These are phyloP conservation scores for Moringa oleifera DNA, from an alignment of 345 rosid genomes.

Conservation along the genomic window DNA sequence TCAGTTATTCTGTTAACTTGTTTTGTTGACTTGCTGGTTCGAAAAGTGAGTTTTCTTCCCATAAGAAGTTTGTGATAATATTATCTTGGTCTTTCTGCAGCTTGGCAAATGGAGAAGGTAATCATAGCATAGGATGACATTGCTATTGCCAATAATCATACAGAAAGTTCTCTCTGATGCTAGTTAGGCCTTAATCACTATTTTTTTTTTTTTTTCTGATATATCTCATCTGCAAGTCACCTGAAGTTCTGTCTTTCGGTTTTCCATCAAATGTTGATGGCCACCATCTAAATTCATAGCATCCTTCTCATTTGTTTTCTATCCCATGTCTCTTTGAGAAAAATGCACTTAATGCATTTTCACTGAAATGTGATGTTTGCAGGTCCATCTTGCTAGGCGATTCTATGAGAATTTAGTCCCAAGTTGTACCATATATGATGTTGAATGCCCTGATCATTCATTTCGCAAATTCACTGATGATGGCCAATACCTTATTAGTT, in stretches of 20 bases:
- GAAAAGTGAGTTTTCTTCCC: not conserved
- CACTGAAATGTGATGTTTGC: slow-evolving; percentile 16
- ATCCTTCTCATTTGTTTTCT: not conserved
- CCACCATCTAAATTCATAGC: not conserved
- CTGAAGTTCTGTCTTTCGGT: not conserved
- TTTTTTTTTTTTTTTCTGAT: not conserved
- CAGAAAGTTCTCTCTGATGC: not conserved
- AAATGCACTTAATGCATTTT: not conserved
- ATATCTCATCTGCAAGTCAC: not conserved
- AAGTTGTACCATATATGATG: slow-evolving; percentile 69
- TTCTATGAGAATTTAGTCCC: slow-evolving; percentile 96
- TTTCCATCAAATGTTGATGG: not conserved
- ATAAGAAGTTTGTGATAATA: too few species aligned
- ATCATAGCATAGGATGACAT: too few species aligned
- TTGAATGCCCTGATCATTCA: slow-evolving; percentile 81
- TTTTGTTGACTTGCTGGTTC: not conserved
- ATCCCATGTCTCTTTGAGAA: not conserved
- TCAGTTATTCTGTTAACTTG: too few species aligned
- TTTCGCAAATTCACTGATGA: slow-evolving; percentile 97
- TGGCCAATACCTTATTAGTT: slow-evolving; percentile 84
- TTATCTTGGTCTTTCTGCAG: not conserved
- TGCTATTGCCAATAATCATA: too few species aligned
- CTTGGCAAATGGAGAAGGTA: not conserved
- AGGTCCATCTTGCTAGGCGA: slow-evolving; percentile 75
- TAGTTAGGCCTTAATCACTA: not conserved